Conservation (phyloP, 345 rosid species). For the Sisymbrium altissimum region DNA sequence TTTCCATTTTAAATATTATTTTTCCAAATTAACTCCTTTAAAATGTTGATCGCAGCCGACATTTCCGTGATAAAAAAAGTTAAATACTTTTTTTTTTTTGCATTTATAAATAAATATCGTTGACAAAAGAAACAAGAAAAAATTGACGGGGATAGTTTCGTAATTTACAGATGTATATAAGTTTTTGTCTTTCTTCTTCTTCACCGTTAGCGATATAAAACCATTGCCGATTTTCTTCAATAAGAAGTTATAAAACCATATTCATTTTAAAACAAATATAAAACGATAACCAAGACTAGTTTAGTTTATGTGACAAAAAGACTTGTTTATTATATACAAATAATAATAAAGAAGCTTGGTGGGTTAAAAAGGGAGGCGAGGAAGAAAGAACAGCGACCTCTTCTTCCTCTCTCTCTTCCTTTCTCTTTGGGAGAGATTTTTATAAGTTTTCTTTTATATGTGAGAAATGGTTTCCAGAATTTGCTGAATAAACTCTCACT, state of each 20-base stretch:
- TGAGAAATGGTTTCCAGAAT: constrained; percentile 20
- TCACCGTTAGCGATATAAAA: constrained; percentile 17
- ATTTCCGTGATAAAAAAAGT: constrained; percentile 25
- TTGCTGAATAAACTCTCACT: constrained; percentile 36
- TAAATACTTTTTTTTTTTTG: not conserved
- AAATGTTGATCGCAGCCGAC: constrained; percentile 23
- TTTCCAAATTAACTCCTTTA: constrained; percentile 20
- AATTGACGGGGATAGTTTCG: constrained; percentile 10
- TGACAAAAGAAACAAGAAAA: constrained; percentile 3
- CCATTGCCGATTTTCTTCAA: not conserved
- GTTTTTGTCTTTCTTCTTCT: constrained; percentile 14
- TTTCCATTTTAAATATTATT: not conserved
- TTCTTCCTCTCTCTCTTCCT: constrained; percentile 34
- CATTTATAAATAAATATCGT: not conserved
- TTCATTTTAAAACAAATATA: not conserved
- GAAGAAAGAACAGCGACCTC: constrained; percentile 51
- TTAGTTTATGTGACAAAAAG: not conserved
- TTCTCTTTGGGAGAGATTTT: constrained; percentile 32
- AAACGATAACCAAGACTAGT: constrained; percentile 1
- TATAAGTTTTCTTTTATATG: constrained; percentile 18
- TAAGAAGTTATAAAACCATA: constrained; percentile 5
- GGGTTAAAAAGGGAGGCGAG: constrained; percentile 34
- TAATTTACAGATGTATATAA: not conserved
- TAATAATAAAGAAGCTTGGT: constrained; percentile 31
- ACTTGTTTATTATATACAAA: not conserved